Evolutionary conservation across 2,329 filamentous ascomycete genomes (phyloP).

Genomic region (Hirsutella minnesotensis): DNA sequence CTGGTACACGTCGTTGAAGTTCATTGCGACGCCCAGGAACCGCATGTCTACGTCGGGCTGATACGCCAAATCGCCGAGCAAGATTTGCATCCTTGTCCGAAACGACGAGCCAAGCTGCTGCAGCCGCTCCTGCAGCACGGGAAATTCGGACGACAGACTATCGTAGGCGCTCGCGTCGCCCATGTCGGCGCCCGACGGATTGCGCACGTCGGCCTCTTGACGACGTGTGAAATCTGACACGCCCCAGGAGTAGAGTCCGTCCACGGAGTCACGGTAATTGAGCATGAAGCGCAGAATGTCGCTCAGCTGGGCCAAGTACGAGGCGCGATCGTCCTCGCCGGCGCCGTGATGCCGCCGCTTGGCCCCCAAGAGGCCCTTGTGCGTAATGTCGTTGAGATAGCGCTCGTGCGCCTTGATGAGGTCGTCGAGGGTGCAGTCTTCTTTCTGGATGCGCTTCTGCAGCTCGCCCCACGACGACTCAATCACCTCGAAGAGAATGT

Average conservation of each 20-base stretch:
- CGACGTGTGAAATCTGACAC: constrained; percentile 86
- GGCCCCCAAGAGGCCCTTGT: constrained; percentile 85
- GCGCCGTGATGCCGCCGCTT: constrained; percentile 32
- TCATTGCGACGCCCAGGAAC: constrained; percentile 94
- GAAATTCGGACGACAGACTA: constrained; percentile 54
- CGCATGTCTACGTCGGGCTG: constrained; percentile 92
- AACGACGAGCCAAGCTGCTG: constrained; percentile 65
- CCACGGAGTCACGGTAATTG: constrained; percentile 82
- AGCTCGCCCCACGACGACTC: constrained; percentile 91
- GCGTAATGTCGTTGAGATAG: constrained; percentile 88
- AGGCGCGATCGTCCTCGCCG: constrained; percentile 54
- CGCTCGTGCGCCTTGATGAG: constrained; percentile 82
- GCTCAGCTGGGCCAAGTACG: constrained; percentile 82
- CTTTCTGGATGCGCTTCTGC: constrained; percentile 68
- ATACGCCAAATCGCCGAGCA: constrained; percentile 83
- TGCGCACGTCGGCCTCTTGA: constrained; percentile 73
- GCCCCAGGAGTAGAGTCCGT: constrained; percentile 87
- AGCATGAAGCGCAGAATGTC: constrained; percentile 92
- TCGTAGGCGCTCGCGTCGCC: constrained; percentile 18
- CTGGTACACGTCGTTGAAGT: constrained; percentile 95
- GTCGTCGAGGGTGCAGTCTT: constrained; percentile 86
- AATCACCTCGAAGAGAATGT: constrained; percentile 97
- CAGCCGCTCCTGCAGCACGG: constrained; percentile 63
- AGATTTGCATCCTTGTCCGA: constrained; percentile 60
- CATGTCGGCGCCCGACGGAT: constrained; percentile 39